These are phyloP conservation scores for Quercus phellos DNA, from an alignment of 331 rosid genomes.

Conservation along the genomic window DNA sequence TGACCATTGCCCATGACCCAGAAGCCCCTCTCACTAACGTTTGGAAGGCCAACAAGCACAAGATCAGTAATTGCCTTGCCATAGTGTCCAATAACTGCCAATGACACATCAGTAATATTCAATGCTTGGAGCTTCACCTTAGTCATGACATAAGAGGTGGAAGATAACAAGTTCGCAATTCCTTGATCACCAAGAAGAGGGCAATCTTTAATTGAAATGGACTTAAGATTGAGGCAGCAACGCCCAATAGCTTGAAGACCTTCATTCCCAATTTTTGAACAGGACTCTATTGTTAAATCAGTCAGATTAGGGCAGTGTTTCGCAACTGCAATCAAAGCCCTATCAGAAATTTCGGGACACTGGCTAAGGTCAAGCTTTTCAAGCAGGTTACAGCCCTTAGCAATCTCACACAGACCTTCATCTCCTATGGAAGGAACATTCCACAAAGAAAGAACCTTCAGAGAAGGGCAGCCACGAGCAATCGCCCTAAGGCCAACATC, in stretches of 20 bases:
- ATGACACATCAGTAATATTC: conserved; percentile 66
- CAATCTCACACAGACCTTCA: conserved; percentile 74
- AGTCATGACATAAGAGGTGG: conserved; percentile 44
- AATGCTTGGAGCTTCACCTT: conserved; percentile 74
- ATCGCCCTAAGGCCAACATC: conserved; percentile 73
- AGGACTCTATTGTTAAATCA: conserved; percentile 65
- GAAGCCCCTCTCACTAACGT: conserved; percentile 79
- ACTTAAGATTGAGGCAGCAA: conserved; percentile 58
- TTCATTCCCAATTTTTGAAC: conserved; percentile 70
- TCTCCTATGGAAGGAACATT: conserved; percentile 53
- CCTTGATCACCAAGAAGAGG: conserved; percentile 73
- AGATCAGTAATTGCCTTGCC: conserved; percentile 68
- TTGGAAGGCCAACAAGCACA: conserved; percentile 51
- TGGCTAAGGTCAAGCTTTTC: conserved; percentile 71
- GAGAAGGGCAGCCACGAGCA: conserved; percentile 80
- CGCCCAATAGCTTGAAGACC: conserved; percentile 75
- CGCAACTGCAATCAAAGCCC: conserved; percentile 64
- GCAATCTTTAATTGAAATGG: conserved; percentile 65
- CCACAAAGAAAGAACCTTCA: conserved; percentile 65
- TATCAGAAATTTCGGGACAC: conserved; percentile 65
- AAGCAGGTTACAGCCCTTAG: conserved; percentile 58
- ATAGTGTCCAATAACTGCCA: conserved; percentile 89
- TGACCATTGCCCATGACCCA: conserved; percentile 88
- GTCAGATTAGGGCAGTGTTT: conserved; percentile 66
- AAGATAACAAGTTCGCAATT: conserved; percentile 52